phyloP scores from a whole-genome alignment of 2,329 filamentous ascomycete species.

The Capronia coronata region DNA sequence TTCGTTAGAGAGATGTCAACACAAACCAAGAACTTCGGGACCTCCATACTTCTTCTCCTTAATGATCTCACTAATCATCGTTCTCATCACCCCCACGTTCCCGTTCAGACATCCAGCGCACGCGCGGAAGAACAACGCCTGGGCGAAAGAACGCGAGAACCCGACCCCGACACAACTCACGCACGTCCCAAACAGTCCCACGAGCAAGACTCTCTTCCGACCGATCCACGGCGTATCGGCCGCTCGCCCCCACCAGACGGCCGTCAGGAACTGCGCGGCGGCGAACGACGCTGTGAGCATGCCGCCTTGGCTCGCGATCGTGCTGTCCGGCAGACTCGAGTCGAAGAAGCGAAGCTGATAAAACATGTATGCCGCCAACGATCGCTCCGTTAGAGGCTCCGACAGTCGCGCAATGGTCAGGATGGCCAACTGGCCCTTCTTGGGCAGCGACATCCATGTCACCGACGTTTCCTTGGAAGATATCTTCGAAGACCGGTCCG shows the following conservation, averaged over 20 bases:
- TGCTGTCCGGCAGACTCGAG: conserved; percentile 49
- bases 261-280: conserved; percentile 73
- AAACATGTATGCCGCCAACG: conserved; percentile 72
- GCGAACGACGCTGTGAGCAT: conserved; percentile 74
- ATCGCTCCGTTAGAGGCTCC: conserved; percentile 76
- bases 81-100: conserved; percentile 68
- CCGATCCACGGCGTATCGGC: conserved; percentile 60
- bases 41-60: conserved; percentile 56
- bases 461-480: conserved; percentile 42
- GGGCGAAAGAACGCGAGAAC: conserved; percentile 57
- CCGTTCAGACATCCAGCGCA: conserved; percentile 64
- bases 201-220: conserved; percentile 69
- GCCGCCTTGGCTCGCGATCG: conserved; percentile 70
- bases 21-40: conserved; percentile 42
- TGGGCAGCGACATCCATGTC: conserved; percentile 66
- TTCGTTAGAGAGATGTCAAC: conserved; percentile 18
- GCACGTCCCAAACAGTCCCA: conserved; percentile 66
- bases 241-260: conserved; percentile 72
- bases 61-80: conserved; percentile 67
- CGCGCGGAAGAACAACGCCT: conserved; percentile 59
- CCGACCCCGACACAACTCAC: conserved; percentile 63
- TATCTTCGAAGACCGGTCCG: neutral
- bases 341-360: conserved; percentile 82
- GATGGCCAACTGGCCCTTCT: conserved; percentile 69
- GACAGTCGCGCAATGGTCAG: conserved; percentile 72